Evolutionary conservation across 2,329 filamentous ascomycete species (phyloP), one percentile per base, ranked within the genome.

Genomic region (Chaetomium olivaceum): DNA sequence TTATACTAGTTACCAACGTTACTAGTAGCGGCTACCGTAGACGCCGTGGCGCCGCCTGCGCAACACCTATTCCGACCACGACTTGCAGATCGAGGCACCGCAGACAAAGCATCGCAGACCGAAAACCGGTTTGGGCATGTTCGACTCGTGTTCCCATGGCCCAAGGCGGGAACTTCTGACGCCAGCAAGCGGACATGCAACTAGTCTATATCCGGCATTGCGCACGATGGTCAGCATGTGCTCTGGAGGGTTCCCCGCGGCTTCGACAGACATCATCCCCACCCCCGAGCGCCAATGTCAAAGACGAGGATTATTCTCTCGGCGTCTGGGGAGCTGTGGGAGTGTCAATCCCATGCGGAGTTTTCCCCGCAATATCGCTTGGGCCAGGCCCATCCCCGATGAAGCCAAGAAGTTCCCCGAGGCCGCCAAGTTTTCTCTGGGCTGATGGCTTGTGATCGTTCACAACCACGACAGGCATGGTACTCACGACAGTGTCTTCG

Each of bases 331-430:
- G 52, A 36, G 4, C 7, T n/a, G 39, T n/a, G 36, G 36, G 39
- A 43, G 39, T 19, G 33, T 58, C 55, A 60, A 27, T 14, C 36
- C 8, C 25, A 25, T 56, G 51, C 64, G 62, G 60, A 61, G 50
- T 56, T 60, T 60, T 63, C 60, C 58, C 59, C 64, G 59, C 64
- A 66, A n/a, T 54, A 12, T 29, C 50, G 29, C 50, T 23, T 16
- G 48, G 46, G 46, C 46, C 21, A 50, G 39, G 60, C 27, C 61
- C 52, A 50, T 36, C 33, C 57, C 57, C 63, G 39, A 19, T 51
- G 52, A 56, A 56, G 63, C 58, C 58, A 61, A 61, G 58, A 43
- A 12, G 54, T 19, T n/a, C 12, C 39, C 31, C 50, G 58, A 61
- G 31, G 48, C 58, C 21, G 25, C 25, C 27, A 21, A 21, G 27